phyloP scores from a whole-genome alignment of 179 eudicot species.

The Pouteria campechiana region DNA sequence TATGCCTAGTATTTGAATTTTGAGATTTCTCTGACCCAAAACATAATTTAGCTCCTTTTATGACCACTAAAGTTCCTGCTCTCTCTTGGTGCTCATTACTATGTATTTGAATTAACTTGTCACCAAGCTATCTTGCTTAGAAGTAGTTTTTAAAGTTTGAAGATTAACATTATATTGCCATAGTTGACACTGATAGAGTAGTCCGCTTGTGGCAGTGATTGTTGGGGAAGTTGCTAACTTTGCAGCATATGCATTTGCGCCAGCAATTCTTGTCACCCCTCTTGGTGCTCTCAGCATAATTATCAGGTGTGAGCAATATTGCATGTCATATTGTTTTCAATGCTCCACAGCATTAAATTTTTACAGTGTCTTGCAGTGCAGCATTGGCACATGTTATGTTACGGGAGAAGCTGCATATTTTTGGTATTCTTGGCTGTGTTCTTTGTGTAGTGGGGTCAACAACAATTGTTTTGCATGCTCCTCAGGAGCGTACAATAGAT shows the following conservation, averaged over 20 bases:
- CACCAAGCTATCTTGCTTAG: no score
- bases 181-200: no score
- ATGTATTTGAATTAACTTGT: no score
- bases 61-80: no score
- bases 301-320: slow-evolving; percentile 42
- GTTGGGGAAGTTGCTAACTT: slow-evolving; percentile 86
- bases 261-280: slow-evolving; percentile 81
- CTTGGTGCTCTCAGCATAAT: slow-evolving; percentile 91
- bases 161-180: no score
- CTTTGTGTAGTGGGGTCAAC: slow-evolving; percentile 80
- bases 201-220: slow-evolving; percentile 55
- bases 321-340: not conserved
- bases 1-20: no score
- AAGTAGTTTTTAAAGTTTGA: no score
- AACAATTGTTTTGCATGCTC: slow-evolving; percentile 80
- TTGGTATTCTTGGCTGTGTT: slow-evolving; percentile 80
- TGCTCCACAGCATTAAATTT: no score
- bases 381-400: slow-evolving; percentile 72
- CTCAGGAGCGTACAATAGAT: slow-evolving; percentile 67
- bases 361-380: slow-evolving; percentile 40
- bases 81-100: no score
- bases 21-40: no score
- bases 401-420: slow-evolving; percentile 62
- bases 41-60: no score
- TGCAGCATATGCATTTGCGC: slow-evolving; percentile 92